Evolutionary conservation across 1,284 basidiomycete genomes (phyloP), one percentile per base, ranked within the genome.

Genomic region (Mycosarcoma mackinlayi): DNA sequence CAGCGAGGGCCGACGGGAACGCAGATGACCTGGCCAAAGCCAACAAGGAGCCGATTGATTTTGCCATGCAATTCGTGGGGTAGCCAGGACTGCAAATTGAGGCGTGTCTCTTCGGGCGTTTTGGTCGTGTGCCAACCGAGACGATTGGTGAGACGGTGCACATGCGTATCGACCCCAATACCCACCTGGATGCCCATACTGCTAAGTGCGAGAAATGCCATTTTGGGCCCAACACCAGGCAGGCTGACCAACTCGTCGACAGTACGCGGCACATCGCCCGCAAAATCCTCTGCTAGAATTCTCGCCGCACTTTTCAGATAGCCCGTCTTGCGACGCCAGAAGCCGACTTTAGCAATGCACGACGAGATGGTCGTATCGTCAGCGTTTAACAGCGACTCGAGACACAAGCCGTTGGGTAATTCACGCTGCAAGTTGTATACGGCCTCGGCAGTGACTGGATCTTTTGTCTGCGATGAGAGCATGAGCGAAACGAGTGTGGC

Each of bases 101-200:
- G 54, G 0, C 81, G 51, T 0, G 95, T 97, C 77, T 92, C 88
- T 82, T 98, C 94, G 0, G 95, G 91, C 2, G 86, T 91, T 74
- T 90, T 92, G 0, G 93, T 95, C 52, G 88, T 88, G 83, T 96
- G 93, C 95, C 95, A 98, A 21, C 91, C 89, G 0, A 98, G 84
- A 18, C 94, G 87, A 76, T 97, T 95, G 13, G 93, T 93, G 56
- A 98, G 94, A 1, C 95, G 86, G 75, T 98, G 94, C 1, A 98
- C 95, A 78, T 98, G 94, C 0, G 93, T 91, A 76, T 98, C 95
- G 0, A 98, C 94, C 0, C 95, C 95, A 34, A 98, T 96, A 0
- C 94, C 95, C n/a, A 88, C 86, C 75, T 96, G 94, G 42, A 92
- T 92, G 18, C 58, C 93, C 94, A 96, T 14, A 89, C 92, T 44